Evolutionary conservation across 352 stramenopile genomes (phyloP).

Genomic region (Phytopythium delawarense): DNA sequence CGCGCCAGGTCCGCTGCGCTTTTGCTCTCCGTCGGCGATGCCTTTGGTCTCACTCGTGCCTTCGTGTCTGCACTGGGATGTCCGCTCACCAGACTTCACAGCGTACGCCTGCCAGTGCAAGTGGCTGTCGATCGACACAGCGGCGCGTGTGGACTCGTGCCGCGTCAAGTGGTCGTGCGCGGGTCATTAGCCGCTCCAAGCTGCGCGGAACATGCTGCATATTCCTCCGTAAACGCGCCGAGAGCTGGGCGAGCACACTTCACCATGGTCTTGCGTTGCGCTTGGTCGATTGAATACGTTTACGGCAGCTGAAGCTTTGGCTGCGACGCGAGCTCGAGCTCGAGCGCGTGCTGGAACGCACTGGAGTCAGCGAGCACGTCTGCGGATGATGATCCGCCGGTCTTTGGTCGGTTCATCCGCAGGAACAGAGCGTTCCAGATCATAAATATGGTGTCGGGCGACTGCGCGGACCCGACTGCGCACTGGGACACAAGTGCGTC

Average conservation of each 20-base stretch:
- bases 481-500: constrained; percentile 61
- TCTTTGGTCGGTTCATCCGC: constrained; percentile 26
- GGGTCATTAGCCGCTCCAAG: constrained; percentile 33
- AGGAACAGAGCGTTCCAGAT: constrained; percentile 60
- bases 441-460: constrained; percentile 47
- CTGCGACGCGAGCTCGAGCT: constrained; percentile 46
- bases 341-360: constrained; percentile 34
- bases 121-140: constrained; percentile 56
- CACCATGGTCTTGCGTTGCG: background rate
- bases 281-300: background rate
- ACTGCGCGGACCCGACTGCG: constrained; percentile 36
- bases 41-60: background rate
- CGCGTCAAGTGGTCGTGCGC: constrained; percentile 74
- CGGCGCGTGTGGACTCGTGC: constrained; percentile 42
- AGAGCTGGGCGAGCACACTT: background rate
- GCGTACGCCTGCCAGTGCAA: constrained; percentile 84
- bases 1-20: constrained; percentile 26
- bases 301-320: constrained; percentile 41
- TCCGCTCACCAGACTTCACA: constrained; percentile 25
- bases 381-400: constrained; percentile 6
- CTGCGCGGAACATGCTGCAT: background rate
- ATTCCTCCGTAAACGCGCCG: background rate
- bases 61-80: background rate
- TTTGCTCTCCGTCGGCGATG: background rate
- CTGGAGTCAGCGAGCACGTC: constrained; percentile 12